phyloP scores from a whole-genome alignment of 2,329 filamentous ascomycete species.

The Claviceps quebecensis region DNA sequence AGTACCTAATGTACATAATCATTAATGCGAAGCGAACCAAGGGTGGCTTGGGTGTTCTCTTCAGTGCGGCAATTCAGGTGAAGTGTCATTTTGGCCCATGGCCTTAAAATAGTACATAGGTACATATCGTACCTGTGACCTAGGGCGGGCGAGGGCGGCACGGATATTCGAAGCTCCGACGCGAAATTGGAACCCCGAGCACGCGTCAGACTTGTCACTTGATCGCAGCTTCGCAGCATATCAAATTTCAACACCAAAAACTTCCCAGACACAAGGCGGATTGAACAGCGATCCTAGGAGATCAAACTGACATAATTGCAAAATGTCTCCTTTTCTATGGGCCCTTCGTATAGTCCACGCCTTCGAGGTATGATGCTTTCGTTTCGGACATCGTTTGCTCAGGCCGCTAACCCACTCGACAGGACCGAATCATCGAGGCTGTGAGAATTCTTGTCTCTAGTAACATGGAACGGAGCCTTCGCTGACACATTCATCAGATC shows the following conservation, averaged over 20 bases:
- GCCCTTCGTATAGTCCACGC: constrained; percentile 20
- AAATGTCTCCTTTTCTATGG: constrained; percentile 21
- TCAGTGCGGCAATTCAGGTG: too few species aligned
- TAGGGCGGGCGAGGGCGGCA: too few species aligned
- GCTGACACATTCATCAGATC: constrained; percentile 21
- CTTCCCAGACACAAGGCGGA: neutral
- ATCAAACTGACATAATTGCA: neutral
- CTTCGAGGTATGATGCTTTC: constrained; percentile 16
- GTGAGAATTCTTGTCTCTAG: constrained; percentile 10
- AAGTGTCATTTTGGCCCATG: too few species aligned
- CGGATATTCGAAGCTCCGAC: too few species aligned
- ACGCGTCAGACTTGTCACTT: too few species aligned
- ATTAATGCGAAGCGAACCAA: too few species aligned
- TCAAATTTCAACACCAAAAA: neutral
- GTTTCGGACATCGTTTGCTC: neutral
- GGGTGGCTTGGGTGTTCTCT: too few species aligned
- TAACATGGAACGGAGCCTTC: neutral
- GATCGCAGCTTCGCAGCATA: too few species aligned
- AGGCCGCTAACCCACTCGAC: neutral
- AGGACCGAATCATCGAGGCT: constrained; percentile 21
- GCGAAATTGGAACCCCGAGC: too few species aligned
- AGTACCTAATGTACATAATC: too few species aligned
- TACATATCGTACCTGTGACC: too few species aligned
- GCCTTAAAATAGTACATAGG: too few species aligned
- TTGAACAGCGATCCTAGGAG: neutral